Conservation (phyloP, 139 green algal genomes). For the Chlorella ohadii region DNA sequence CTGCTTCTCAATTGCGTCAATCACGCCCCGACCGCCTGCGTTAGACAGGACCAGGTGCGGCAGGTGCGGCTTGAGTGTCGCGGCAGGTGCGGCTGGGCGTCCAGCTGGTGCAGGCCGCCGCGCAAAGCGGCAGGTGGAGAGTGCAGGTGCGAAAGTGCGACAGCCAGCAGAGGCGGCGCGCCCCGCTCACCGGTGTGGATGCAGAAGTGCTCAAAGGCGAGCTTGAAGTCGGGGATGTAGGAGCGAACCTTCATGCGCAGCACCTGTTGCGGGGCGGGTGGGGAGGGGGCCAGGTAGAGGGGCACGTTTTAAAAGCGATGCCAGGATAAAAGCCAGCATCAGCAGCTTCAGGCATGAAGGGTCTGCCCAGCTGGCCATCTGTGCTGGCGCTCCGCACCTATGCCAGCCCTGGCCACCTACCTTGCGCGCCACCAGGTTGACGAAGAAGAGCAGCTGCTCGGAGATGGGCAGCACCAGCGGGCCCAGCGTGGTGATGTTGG, state of each 20-base stretch:
- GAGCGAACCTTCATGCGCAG: constrained; percentile 62
- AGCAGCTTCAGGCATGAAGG: neutral
- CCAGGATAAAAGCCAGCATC: too few species aligned
- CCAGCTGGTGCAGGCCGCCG: too few species aligned
- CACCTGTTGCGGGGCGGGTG: constrained; percentile 28
- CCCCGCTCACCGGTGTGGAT: constrained; percentile 95
- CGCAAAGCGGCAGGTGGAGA: too few species aligned
- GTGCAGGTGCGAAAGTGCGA: too few species aligned
- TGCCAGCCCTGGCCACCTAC: constrained; percentile 7
- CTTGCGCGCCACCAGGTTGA: constrained; percentile 84
- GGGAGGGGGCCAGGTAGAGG: neutral
- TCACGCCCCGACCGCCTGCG: constrained; percentile 22
- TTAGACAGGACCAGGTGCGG: too few species aligned
- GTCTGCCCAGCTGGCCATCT: too few species aligned
- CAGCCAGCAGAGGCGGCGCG: constrained; percentile 67
- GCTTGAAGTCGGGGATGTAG: constrained; percentile 99
- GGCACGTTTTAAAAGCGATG: too few species aligned
- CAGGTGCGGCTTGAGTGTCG: neutral
- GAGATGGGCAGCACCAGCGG: constrained; percentile 94
- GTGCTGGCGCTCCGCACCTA: too few species aligned
- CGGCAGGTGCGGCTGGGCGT: neutral
- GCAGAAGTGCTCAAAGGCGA: constrained; percentile 98
- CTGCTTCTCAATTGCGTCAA: constrained; percentile 95
- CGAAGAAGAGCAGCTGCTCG: constrained; percentile 95
- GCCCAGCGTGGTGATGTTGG: constrained; percentile 97